phyloP scores from a whole-genome alignment of 2,329 filamentous ascomycete genomes.

The Penicillium capsulatum region DNA sequence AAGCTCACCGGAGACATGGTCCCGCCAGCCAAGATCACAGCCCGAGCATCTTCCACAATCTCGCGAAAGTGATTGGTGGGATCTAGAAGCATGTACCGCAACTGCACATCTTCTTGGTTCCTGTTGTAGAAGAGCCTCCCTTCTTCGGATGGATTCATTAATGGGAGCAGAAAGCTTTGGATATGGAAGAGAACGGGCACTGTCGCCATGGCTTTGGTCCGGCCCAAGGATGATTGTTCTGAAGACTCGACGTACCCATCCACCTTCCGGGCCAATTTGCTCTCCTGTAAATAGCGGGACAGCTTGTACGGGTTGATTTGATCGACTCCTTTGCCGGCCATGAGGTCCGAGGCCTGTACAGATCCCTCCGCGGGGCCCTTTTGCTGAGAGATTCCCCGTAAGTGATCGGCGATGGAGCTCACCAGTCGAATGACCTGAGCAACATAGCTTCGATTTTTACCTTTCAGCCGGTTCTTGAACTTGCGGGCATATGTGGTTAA shows the following conservation, averaged over 20 bases:
- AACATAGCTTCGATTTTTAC: constrained; percentile 85
- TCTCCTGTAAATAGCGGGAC: constrained; percentile 81
- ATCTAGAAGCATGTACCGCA: constrained; percentile 86
- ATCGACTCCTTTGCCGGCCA: constrained; percentile 81
- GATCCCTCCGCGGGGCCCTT: constrained; percentile 57
- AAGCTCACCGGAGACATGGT: constrained; percentile 79
- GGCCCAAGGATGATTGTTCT: constrained; percentile 47
- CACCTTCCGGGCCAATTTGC: constrained; percentile 89
- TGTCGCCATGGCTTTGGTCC: constrained; percentile 28
- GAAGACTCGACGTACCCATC: constrained; percentile 74
- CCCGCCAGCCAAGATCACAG: constrained; percentile 86
- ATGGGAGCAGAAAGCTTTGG: constrained; percentile 66
- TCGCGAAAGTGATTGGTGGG: constrained; percentile 88
- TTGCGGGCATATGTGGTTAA: constrained; percentile 77
- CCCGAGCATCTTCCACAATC: constrained; percentile 76
- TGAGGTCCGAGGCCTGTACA: constrained; percentile 66
- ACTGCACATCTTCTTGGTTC: constrained; percentile 48
- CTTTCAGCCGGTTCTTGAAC: constrained; percentile 84
- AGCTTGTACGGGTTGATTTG: constrained; percentile 93
- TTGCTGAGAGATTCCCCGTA: constrained; percentile 50
- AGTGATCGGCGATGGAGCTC: constrained; percentile 68
- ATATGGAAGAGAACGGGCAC: constrained; percentile 59
- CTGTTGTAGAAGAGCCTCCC: constrained; percentile 57
- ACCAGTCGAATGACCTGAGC: constrained; percentile 81
- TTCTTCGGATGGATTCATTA: constrained; percentile 78